phyloP scores from a whole-genome alignment of 2,329 filamentous ascomycete species.

The Dendrostoma leiphaemia region DNA sequence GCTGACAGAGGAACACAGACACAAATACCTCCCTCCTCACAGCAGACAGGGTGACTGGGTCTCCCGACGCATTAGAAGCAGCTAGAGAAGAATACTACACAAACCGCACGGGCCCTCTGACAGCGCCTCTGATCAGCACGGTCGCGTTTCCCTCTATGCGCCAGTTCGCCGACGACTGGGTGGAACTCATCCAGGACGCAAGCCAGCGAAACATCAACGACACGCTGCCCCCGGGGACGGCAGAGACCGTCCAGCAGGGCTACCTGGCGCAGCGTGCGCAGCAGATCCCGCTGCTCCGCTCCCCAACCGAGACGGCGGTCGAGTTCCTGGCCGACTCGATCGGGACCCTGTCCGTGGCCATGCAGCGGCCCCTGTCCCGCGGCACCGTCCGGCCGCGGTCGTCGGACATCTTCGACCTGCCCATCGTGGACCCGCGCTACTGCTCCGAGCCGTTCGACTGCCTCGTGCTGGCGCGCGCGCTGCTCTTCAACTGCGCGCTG shows the following conservation, averaged over 20 bases:
- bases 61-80: conserved; percentile 12
- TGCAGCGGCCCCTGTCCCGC: conserved; percentile 24
- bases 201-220: conserved; percentile 4
- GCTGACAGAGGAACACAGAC: conserved; percentile 16
- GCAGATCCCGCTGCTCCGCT: conserved; percentile 35
- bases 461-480: conserved; percentile 42
- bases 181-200: conserved; percentile 16
- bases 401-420: conserved; percentile 42
- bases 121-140: conserved; percentile 25
- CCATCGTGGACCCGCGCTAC: conserved; percentile 50
- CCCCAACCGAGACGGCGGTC: conserved; percentile 28
- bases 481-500: conserved; percentile 41
- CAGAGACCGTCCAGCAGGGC: conserved; percentile 20
- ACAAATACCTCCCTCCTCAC: conserved; percentile 21
- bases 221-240: conserved; percentile 11
- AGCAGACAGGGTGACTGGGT: conserved; percentile 16
- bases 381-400: conserved; percentile 52
- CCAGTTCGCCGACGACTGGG: conserved; percentile 18
- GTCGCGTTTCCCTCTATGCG: conserved; percentile 24
- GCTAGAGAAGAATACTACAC: conserved; percentile 21
- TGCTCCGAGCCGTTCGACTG: conserved; percentile 46
- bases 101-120: conserved; percentile 25
- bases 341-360: conserved; percentile 23
- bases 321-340: conserved; percentile 26
- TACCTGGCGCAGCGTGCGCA: conserved; percentile 24